phyloP scores from a whole-genome alignment of 139 green algal genomes.

The Picochlorum sp. region DNA sequence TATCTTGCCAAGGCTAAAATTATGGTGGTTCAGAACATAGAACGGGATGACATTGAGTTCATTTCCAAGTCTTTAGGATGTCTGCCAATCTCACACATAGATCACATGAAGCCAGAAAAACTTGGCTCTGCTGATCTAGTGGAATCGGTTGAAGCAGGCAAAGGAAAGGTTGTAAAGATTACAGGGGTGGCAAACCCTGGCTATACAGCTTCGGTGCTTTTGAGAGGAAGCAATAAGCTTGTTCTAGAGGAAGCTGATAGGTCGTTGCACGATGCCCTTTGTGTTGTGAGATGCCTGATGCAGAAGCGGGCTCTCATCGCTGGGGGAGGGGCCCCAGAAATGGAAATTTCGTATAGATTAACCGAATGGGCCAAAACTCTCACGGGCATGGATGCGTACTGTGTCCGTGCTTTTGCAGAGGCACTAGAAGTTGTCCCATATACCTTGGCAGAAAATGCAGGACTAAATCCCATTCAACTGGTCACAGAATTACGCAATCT shows the following conservation, averaged over 20 bases:
- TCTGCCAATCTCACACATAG: conserved; percentile 90
- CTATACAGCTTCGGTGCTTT: conserved; percentile 81
- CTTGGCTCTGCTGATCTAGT: conserved; percentile 82
- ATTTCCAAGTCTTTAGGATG: conserved; percentile 93
- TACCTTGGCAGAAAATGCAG: conserved; percentile 97
- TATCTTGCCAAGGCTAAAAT: conserved; percentile 99
- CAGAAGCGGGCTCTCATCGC: conserved; percentile 88
- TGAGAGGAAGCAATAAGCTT: conserved; percentile 94
- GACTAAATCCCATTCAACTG: conserved; percentile 92
- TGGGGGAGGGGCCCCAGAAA: conserved; percentile 82
- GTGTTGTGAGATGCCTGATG: conserved; percentile 88
- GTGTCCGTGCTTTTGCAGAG: conserved; percentile 85
- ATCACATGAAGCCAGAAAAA: conserved; percentile 93
- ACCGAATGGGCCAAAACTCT: conserved; percentile 79
- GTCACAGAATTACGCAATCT: conserved; percentile 92
- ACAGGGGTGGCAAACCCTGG: conserved; percentile 84
- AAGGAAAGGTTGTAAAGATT: conserved; percentile 78
- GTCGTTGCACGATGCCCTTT: conserved; percentile 88
- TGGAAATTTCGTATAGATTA: conserved; percentile 80
- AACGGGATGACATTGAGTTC: conserved; percentile 98
- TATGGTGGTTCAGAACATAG: conserved; percentile 94
- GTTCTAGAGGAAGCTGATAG: conserved; percentile 82
- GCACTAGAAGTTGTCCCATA: conserved; percentile 97
- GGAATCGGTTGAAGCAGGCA: conserved; percentile 61
- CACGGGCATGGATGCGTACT: conserved; percentile 90